These are phyloP conservation scores for Collybia sordida DNA, from an alignment of 768 basidiomycete species.

Conservation along the genomic window DNA sequence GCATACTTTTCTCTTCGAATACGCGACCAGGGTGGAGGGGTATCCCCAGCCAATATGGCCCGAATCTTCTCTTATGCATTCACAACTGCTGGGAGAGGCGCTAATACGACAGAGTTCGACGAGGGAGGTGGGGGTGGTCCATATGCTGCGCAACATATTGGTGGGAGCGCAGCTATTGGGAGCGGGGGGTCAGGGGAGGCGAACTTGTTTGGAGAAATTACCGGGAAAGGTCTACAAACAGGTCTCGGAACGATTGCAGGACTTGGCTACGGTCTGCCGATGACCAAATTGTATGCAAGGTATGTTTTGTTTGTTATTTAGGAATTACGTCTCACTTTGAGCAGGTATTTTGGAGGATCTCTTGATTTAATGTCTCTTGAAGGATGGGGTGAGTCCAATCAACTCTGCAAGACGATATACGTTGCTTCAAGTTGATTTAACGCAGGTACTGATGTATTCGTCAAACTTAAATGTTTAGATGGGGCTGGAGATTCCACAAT, in stretches of 20 bases:
- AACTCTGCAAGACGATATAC: too few relatives aligned
- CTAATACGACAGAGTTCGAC: conserved; percentile 27
- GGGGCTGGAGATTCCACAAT: conserved; percentile 47
- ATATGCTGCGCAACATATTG: conserved; percentile 77
- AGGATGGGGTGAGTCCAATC: conserved; percentile 65
- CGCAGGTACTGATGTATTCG: conserved; percentile 48
- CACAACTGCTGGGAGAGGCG: conserved; percentile 71
- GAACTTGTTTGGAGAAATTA: conserved; percentile 75
- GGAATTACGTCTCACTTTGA: conserved; percentile 1
- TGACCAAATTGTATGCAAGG: conserved; percentile 74
- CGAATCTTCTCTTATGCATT: conserved; percentile 91
- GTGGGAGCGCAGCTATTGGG: conserved; percentile 64
- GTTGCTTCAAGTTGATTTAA: not conserved
- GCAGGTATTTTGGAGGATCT: conserved; percentile 83
- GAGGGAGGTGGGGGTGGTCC: conserved; percentile 62
- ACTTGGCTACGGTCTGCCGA: conserved; percentile 82
- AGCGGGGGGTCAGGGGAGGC: conserved; percentile 40
- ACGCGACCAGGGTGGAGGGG: conserved; percentile 86
- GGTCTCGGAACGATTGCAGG: conserved; percentile 91
- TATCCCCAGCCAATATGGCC: conserved; percentile 69
- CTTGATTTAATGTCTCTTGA: conserved; percentile 80
- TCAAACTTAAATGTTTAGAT: conserved; percentile 49
- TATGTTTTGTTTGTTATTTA: conserved; percentile 23
- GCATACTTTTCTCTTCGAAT: conserved; percentile 75
- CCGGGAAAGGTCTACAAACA: conserved; percentile 72